phyloP scores from a whole-genome alignment of 805 yeast genomes.

The Suhomyces sp. region DNA sequence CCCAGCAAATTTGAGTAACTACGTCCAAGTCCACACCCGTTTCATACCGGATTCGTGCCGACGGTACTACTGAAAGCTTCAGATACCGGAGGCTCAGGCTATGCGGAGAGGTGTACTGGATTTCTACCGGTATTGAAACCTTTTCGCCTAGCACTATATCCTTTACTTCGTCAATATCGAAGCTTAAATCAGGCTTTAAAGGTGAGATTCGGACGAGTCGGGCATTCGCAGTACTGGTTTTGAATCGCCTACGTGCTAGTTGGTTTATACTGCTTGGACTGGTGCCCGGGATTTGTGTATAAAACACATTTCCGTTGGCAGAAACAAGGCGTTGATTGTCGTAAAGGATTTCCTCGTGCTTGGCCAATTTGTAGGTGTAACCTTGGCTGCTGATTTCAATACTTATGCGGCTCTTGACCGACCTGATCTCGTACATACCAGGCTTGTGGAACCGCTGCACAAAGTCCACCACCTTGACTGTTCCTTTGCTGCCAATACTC shows the following conservation, averaged over 20 bases:
- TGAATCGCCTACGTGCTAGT: not conserved
- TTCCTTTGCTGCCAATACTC: not conserved
- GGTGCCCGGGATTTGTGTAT: not conserved
- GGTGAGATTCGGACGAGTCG: not conserved
- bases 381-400: conserved; percentile 7
- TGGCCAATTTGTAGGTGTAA: not conserved
- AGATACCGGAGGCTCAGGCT: conserved; percentile 15
- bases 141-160: conserved; percentile 31
- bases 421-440: conserved; percentile 21
- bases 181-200: conserved; percentile 23
- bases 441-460: conserved; percentile 17
- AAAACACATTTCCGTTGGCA: not conserved
- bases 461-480: conserved; percentile 18
- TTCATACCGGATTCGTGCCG: conserved; percentile 14
- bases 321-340: not conserved
- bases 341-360: not conserved
- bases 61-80: conserved; percentile 19
- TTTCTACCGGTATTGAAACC: conserved; percentile 17
- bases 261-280: not conserved
- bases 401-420: conserved; percentile 11
- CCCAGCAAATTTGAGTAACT: conserved; percentile 30
- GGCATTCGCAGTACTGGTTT: conserved; percentile 1
- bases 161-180: conserved; percentile 3
- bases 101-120: conserved; percentile 15
- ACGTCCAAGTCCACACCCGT: conserved; percentile 13